Evolutionary conservation across 108 stramenopile species (phyloP).

Genomic region (Nitzschia putrida): DNA sequence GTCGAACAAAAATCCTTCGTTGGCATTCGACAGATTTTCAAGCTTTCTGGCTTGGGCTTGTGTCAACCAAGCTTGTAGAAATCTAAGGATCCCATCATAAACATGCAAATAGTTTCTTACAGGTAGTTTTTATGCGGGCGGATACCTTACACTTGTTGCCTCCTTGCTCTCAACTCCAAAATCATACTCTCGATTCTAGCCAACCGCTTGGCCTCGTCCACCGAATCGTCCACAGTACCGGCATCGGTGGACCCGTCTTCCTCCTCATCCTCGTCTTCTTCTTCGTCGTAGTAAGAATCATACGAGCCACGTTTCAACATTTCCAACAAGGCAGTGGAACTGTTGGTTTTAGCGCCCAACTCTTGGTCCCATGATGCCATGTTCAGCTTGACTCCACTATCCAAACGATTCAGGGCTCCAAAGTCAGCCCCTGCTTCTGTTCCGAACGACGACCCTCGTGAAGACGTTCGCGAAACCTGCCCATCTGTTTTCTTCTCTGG

Average conservation of each 20-base stretch:
- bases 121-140: too few relatives aligned
- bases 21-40: too few relatives aligned
- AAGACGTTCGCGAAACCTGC: not conserved
- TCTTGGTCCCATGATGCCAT: constrained; percentile 25
- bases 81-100: too few relatives aligned
- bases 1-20: too few relatives aligned
- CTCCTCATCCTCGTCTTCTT: constrained; percentile 2
- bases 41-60: too few relatives aligned
- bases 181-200: constrained; percentile 29
- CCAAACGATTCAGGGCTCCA: not conserved
- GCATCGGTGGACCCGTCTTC: not conserved
- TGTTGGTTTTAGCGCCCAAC: not conserved
- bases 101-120: too few relatives aligned
- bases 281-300: not conserved
- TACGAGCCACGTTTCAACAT: not conserved
- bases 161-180: constrained; percentile 15
- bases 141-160: not conserved
- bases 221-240: constrained; percentile 15
- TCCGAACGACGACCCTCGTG: not conserved
- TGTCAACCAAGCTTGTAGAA: too few relatives aligned
- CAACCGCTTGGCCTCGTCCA: constrained; percentile 13
- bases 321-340: not conserved
- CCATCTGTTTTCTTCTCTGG: too few relatives aligned
- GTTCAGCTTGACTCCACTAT: not conserved
- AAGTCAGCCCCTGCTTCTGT: not conserved